Conservation (phyloP, 306 rosid species). For the Quillaja saponaria region DNA sequence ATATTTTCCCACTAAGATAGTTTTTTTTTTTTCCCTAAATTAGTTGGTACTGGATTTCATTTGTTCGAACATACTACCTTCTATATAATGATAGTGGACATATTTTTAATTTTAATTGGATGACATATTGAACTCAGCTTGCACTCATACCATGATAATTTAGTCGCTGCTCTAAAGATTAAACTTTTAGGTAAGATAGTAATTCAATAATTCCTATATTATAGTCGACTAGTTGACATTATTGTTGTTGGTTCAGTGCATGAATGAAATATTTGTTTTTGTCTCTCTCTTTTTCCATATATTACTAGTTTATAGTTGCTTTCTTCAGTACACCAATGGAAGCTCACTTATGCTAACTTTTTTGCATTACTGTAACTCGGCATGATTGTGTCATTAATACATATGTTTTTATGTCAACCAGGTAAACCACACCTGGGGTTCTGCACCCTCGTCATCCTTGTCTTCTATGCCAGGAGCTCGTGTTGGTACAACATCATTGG, state of each 20-base stretch:
- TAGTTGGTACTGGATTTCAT: too few species aligned
- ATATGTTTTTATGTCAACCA: conserved; percentile 31
- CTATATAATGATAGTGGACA: conserved; percentile 8
- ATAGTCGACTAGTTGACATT: too few species aligned
- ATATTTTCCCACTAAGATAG: too few species aligned
- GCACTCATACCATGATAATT: conserved; percentile 11
- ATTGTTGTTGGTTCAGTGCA: too few species aligned
- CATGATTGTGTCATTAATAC: background rate
- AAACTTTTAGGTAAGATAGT: background rate
- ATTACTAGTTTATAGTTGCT: conserved; percentile 13
- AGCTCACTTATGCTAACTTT: background rate
- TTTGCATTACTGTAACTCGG: background rate
- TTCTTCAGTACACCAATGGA: conserved; percentile 21
- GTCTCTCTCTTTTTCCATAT: too few species aligned
- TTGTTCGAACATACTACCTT: conserved; percentile 18
- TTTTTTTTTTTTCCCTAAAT: too few species aligned
- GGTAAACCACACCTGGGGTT: conserved; percentile 64
- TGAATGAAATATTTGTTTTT: too few species aligned
- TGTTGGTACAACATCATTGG: conserved; percentile 58
- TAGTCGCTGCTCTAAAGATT: conserved; percentile 10
- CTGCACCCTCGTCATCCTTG: conserved; percentile 54
- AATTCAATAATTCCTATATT: too few species aligned
- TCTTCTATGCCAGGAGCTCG: conserved; percentile 62
- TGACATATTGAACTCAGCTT: conserved; percentile 16
- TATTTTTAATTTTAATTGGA: conserved; percentile 12